Evolutionary conservation across 1,139 yeast genomes (phyloP).

Genomic region (Scheffersomyces illinoinensis): DNA sequence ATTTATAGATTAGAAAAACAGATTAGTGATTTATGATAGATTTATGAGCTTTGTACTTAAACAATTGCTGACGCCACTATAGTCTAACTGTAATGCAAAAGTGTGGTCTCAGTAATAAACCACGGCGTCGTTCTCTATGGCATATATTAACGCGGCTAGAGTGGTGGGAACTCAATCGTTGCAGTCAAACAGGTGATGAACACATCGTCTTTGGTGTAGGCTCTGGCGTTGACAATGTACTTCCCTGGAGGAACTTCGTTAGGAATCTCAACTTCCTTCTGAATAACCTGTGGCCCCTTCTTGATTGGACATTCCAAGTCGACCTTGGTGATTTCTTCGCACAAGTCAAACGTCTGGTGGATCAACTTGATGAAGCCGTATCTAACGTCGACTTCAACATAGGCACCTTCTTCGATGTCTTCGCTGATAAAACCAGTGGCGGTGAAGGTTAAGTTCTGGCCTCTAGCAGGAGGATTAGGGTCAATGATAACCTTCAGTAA

Average conservation of each 20-base stretch:
- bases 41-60: too few species aligned
- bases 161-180: slow-evolving; percentile 59
- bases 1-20: background rate
- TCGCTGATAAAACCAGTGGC: slow-evolving; percentile 67
- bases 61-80: background rate
- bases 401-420: slow-evolving; percentile 76
- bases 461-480: slow-evolving; percentile 90
- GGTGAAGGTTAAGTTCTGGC: slow-evolving; percentile 71
- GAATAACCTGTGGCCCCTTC: slow-evolving; percentile 64
- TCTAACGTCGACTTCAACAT: slow-evolving; percentile 89
- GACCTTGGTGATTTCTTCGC: slow-evolving; percentile 82
- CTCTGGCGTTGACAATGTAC: slow-evolving; percentile 83
- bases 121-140: background rate
- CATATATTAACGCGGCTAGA: slow-evolving; percentile 1
- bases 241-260: slow-evolving; percentile 95
- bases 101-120: background rate
- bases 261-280: slow-evolving; percentile 80
- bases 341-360: slow-evolving; percentile 84
- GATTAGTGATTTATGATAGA: background rate
- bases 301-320: slow-evolving; percentile 79
- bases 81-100: background rate
- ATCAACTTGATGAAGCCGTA: slow-evolving; percentile 87
- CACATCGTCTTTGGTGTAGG: slow-evolving; percentile 79
- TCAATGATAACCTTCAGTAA: slow-evolving; percentile 59
- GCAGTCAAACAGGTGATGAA: slow-evolving; percentile 86